A percentile compares a stretch with the other conserved stretches of the same genome.
These are phyloP conservation scores for Aspergillus quadricinctus DNA, from an alignment of 2,329 filamentous ascomycete species.

Conservation along the genomic window DNA sequence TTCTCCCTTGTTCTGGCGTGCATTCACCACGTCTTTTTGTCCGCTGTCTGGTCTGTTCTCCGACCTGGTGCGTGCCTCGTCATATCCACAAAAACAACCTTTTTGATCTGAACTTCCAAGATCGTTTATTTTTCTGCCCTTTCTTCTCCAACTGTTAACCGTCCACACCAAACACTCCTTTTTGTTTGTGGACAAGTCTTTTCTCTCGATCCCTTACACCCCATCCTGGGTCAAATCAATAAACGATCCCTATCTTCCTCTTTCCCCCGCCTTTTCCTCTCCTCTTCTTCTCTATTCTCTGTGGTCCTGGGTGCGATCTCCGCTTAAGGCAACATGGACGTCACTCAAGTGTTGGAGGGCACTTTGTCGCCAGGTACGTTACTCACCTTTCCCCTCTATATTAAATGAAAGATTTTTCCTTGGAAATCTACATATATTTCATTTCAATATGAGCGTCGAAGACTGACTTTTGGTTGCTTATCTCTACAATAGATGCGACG, in stretches of 20 bases:
- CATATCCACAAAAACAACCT: slow-evolving; percentile 40
- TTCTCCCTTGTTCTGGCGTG: slow-evolving; percentile 16
- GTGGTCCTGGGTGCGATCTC: slow-evolving; percentile 18
- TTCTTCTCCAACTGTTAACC: slow-evolving; percentile 11
- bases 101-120: slow-evolving; percentile 18
- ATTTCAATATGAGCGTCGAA: slow-evolving; percentile 14
- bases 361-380: slow-evolving; percentile 83
- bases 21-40: slow-evolving; percentile 26
- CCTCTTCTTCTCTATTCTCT: slow-evolving; percentile 14
- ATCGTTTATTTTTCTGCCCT: slow-evolving; percentile 12
- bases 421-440: not conserved
- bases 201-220: not conserved
- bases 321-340: slow-evolving; percentile 68
- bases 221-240: not conserved
- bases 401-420: not conserved
- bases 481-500: slow-evolving; percentile 69
- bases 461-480: slow-evolving; percentile 30
- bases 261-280: slow-evolving; percentile 1
- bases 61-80: slow-evolving; percentile 36
- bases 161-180: not conserved
- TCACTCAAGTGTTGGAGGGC: slow-evolving; percentile 95
- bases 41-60: slow-evolving; percentile 26
- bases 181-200: not conserved
- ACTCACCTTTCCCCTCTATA: slow-evolving; percentile 23
- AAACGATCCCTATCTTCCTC: not conserved